Evolutionary conservation across 139 green algal species (phyloP), one percentile per base, ranked within the genome.

Genomic region (Spirogloea muscicola): DNA sequence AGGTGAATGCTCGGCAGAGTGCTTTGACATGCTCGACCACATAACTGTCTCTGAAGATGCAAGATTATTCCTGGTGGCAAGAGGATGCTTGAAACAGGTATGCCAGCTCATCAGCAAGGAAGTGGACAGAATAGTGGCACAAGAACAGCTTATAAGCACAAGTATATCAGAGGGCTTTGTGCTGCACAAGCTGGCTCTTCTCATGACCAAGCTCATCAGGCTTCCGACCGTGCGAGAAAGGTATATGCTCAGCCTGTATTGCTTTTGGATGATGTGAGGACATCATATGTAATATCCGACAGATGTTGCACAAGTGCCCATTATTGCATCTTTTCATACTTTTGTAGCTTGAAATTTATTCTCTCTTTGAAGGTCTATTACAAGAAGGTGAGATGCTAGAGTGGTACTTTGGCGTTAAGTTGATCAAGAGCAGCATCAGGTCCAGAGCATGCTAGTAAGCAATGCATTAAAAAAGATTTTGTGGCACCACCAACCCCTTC

Each of bases 1-100:
- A 37, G 74, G 27, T 3, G 74, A 82, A n/a, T 43, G n/a, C 7
- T 46, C 68, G 40, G 69, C 25, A 2, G 74, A 82, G 44, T 82
- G 60, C 67, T 82, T 82, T 27, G 71, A 80, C 10, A 48, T 82
- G 36, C 44, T 72, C 13, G 3, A 4, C 2, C 25, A 3, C 21
- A 39, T 82, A 68, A 4, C 44, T n/a, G n/a, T 43, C 2, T 13
- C 29, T 13, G 48, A 79, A 18, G 49, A 73, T 4, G 49, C 31
- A 10, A 39, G 74, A 4, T 13, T 40, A 37, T 82, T 60, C 57
- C 67, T 81, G 4, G 43, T 40, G 18, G 40, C 46, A 0, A 38
- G 33, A 4, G 65, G 65, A 18, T 39, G 25, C 37, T 41, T 81
- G 10, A 43, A 27, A 18, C 34, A 21, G 1, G 27, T 75, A 18